Percentiles rank a stretch among this genome's conserved stretches.
Conservation (phyloP, 2,329 filamentous ascomycete genomes). For the Myriosclerotinia curreyana region DNA sequence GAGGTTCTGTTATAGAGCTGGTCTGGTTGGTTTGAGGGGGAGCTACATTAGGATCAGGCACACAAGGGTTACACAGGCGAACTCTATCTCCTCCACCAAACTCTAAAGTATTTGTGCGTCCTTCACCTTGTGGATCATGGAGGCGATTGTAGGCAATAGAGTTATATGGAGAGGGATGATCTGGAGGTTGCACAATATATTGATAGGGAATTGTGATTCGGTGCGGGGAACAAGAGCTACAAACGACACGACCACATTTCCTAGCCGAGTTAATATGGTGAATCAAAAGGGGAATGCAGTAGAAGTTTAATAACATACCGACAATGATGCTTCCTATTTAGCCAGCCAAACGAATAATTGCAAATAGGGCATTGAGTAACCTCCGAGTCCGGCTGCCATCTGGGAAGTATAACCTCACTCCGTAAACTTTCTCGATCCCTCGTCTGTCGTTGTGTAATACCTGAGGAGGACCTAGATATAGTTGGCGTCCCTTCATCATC, state of each 20-base stretch:
- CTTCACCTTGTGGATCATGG: constrained; percentile 27
- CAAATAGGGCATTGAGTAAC: constrained; percentile 85
- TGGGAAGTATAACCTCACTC: constrained; percentile 55
- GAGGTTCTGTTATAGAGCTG: constrained; percentile 19
- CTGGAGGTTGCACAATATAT: constrained; percentile 80
- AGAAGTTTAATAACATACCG: constrained; percentile 50
- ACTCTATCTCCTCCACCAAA: constrained; percentile 66
- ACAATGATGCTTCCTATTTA: constrained; percentile 90
- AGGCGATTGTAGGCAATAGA: constrained; percentile 23
- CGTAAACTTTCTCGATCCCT: constrained; percentile 11
- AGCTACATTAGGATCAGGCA: constrained; percentile 64
- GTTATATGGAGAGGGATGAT: constrained; percentile 28
- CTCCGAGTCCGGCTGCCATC: constrained; percentile 86
- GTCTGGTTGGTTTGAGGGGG: constrained; percentile 44
- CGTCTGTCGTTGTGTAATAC: constrained; percentile 1
- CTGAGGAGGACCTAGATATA: constrained; percentile 9
- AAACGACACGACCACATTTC: constrained; percentile 93
- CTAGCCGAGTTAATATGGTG: constrained; percentile 42
- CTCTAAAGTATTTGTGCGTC: constrained; percentile 30
- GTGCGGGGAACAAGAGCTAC: constrained; percentile 84
- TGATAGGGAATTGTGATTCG: constrained; percentile 91
- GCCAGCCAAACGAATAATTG: constrained; percentile 63
- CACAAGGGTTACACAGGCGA: constrained; percentile 69
- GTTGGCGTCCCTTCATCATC: constrained; percentile 17
- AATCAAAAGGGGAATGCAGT: neutral